Percentiles rank a stretch among this genome's conserved stretches.
phyloP scores from a whole-genome alignment of 805 yeast species.

The Pichia paraexigua region DNA sequence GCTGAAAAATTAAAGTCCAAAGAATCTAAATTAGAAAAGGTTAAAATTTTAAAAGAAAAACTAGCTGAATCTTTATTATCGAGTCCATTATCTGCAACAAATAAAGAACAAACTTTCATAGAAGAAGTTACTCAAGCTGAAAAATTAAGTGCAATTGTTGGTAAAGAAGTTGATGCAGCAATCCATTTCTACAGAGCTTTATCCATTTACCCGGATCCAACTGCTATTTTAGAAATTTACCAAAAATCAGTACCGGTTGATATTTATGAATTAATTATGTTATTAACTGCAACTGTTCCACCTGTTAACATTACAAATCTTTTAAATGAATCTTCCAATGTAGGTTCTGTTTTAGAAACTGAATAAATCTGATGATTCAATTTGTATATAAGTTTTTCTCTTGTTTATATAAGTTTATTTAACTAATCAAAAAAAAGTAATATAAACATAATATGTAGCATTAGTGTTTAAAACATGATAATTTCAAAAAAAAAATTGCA shows the following conservation, averaged over 20 bases:
- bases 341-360: conserved; percentile 16
- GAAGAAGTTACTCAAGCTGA: conserved; percentile 82
- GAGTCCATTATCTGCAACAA: conserved; percentile 58
- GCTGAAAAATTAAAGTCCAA: conserved; percentile 45
- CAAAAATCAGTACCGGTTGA: conserved; percentile 81
- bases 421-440: no score
- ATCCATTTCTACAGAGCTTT: conserved; percentile 88
- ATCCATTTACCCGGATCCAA: conserved; percentile 89
- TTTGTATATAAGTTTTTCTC: neutral
- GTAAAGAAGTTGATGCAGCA: conserved; percentile 75
- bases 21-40: conserved; percentile 50
- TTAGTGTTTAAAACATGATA: no score
- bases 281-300: conserved; percentile 87
- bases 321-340: conserved; percentile 35
- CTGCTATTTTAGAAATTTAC: conserved; percentile 81
- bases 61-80: conserved; percentile 55
- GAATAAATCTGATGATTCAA: conserved; percentile 3
- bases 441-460: no score
- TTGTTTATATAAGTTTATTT: neutral
- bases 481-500: no score
- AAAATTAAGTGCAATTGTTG: conserved; percentile 58
- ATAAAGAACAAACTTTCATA: conserved; percentile 75
- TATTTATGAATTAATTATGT: conserved; percentile 73
- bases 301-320: conserved; percentile 71
- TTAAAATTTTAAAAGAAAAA: conserved; percentile 52